These are phyloP conservation scores for Penicillium paneum DNA, from an alignment of 2,329 filamentous ascomycete genomes.

Conservation along the genomic window DNA sequence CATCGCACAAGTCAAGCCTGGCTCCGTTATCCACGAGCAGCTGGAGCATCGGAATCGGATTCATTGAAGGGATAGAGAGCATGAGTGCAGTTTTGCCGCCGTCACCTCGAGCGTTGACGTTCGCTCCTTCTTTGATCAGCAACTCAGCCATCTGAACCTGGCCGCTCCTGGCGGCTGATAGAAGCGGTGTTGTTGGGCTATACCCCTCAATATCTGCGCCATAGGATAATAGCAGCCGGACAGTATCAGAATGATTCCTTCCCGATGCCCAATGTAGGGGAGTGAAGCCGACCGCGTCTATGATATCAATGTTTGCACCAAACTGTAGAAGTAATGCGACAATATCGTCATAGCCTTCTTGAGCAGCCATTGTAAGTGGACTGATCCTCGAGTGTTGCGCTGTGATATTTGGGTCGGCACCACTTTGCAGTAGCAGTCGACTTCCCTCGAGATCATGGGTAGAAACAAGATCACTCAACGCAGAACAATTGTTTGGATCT, in stretches of 20 bases:
- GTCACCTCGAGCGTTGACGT: neutral
- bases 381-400: neutral
- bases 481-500: neutral
- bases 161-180: neutral
- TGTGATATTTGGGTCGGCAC: neutral
- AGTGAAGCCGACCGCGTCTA: neutral
- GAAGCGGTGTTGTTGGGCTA: neutral
- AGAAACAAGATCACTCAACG: neutral
- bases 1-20: neutral
- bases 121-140: slow-evolving; percentile 1
- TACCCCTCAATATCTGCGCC: neutral
- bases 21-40: neutral
- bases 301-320: neutral
- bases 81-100: neutral
- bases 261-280: neutral
- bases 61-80: neutral
- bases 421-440: neutral
- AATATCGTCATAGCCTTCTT: slow-evolving; percentile 3
- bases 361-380: slow-evolving; percentile 14
- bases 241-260: neutral
- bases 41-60: neutral
- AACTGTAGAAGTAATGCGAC: neutral
- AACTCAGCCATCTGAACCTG: neutral
- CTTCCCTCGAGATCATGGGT: neutral
- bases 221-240: neutral